phyloP scores from a whole-genome alignment of 495 filamentous ascomycete species.

The Mytilinidion resinicola region DNA sequence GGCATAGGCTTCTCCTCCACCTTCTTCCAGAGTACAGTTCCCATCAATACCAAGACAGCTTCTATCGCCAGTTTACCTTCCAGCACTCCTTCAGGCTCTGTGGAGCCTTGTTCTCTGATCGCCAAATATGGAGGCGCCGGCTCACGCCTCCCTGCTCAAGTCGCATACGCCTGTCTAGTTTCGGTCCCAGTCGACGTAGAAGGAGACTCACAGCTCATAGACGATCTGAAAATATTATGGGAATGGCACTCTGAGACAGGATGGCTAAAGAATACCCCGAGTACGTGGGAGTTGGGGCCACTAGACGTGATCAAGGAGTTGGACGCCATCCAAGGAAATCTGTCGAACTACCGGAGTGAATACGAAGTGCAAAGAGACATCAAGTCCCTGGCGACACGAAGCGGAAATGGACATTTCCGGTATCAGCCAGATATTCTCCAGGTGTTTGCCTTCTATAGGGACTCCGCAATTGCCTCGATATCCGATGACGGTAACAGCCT shows the following conservation, averaged over 20 bases:
- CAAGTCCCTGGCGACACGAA: conserved; percentile 35
- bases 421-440: conserved; percentile 39
- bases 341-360: conserved; percentile 38
- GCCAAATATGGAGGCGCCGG: not conserved
- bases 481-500: conserved; percentile 16
- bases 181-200: conserved; percentile 42
- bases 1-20: not conserved
- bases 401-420: conserved; percentile 43
- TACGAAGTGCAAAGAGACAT: conserved; percentile 41
- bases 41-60: no score
- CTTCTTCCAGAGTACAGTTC: not conserved
- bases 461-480: conserved; percentile 6
- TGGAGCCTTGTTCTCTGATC: conserved; percentile 3
- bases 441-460: conserved; percentile 5
- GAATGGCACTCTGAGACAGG: conserved; percentile 41
- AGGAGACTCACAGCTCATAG: conserved; percentile 37
- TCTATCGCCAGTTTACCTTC: no score
- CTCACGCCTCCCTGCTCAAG: conserved; percentile 30
- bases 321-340: conserved; percentile 34
- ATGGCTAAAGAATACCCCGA: conserved; percentile 40
- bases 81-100: not conserved
- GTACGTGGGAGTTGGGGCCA: conserved; percentile 40
- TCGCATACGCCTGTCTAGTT: conserved; percentile 42
- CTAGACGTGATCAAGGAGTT: conserved; percentile 40
- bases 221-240: conserved; percentile 39